Evolutionary conservation across 23 red algal genomes (phyloP).

Genomic region (Gracilaria gracilis): DNA sequence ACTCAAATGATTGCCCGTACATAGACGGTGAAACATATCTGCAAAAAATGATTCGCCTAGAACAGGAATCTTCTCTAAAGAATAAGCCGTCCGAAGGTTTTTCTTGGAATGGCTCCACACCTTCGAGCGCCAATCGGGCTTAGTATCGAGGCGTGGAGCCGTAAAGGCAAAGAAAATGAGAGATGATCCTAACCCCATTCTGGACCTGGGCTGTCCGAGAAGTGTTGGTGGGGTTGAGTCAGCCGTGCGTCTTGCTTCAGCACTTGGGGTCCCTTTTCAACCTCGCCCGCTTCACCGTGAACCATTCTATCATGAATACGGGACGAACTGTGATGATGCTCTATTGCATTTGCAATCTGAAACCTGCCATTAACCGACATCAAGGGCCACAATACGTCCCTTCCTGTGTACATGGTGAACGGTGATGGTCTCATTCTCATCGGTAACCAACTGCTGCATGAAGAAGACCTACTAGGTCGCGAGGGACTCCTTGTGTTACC

Average conservation of each 20-base stretch:
- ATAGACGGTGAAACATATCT: not conserved
- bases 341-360: slow-evolving; percentile 1
- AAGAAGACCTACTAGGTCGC: not conserved
- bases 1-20: not conserved
- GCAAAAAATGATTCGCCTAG: not conserved
- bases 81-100: not conserved
- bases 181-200: not conserved
- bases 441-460: slow-evolving; percentile 10
- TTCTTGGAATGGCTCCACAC: not conserved
- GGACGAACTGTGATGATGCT: not conserved
- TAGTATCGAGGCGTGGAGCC: not conserved
- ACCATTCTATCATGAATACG: slow-evolving; percentile 27
- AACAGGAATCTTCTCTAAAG: not conserved
- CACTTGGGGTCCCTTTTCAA: not conserved
- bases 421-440: slow-evolving; percentile 33
- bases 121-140: not conserved
- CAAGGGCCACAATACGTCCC: not conserved
- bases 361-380: slow-evolving; percentile 2
- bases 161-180: not conserved
- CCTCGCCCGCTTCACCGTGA: slow-evolving; percentile 4
- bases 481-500: not conserved
- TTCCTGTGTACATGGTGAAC: slow-evolving; percentile 24
- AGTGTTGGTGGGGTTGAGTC: not conserved
- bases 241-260: not conserved
- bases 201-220: not conserved